Percentiles rank a stretch among this genome's conserved stretches.
Conservation (phyloP, 257 asterid species). For the Solanum pimpinellifolium region DNA sequence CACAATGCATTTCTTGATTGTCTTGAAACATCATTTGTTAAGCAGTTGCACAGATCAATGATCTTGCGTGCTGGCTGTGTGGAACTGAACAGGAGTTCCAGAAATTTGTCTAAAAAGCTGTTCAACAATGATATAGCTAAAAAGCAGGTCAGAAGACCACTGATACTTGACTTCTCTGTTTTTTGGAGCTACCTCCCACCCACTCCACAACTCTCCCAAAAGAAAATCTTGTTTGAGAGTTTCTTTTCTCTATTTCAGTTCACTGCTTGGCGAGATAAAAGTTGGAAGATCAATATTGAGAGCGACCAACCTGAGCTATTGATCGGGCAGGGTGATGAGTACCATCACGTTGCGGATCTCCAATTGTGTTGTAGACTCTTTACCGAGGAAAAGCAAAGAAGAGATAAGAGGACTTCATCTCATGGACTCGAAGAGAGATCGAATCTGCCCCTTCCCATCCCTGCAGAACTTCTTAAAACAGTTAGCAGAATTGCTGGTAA, state of each 20-base stretch:
- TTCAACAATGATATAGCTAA: constrained; percentile 12
- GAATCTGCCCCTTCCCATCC: constrained; percentile 1
- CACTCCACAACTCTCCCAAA: background rate
- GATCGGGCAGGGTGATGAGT: background rate
- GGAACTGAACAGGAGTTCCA: constrained; percentile 11
- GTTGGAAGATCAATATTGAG: constrained; percentile 20
- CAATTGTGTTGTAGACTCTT: constrained; percentile 7
- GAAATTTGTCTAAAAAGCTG: constrained; percentile 3
- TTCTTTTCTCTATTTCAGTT: background rate
- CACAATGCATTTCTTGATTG: constrained; percentile 55
- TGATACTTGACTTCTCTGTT: background rate
- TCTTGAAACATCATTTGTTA: constrained; percentile 64
- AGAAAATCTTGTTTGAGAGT: background rate
- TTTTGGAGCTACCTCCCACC: background rate
- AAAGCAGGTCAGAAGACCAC: constrained; percentile 29
- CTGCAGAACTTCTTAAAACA: background rate
- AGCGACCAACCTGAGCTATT: constrained; percentile 8
- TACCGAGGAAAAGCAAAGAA: constrained; percentile 4
- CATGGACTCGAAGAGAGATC: constrained; percentile 14
- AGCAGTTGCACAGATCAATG: constrained; percentile 49
- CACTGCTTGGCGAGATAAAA: constrained; percentile 13
- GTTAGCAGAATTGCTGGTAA: background rate
- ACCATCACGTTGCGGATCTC: background rate
- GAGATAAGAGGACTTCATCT: constrained; percentile 16
- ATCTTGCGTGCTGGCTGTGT: constrained; percentile 12